Conservation (phyloP, 2,329 filamentous ascomycete genomes). For the Colletotrichum caudatum region DNA sequence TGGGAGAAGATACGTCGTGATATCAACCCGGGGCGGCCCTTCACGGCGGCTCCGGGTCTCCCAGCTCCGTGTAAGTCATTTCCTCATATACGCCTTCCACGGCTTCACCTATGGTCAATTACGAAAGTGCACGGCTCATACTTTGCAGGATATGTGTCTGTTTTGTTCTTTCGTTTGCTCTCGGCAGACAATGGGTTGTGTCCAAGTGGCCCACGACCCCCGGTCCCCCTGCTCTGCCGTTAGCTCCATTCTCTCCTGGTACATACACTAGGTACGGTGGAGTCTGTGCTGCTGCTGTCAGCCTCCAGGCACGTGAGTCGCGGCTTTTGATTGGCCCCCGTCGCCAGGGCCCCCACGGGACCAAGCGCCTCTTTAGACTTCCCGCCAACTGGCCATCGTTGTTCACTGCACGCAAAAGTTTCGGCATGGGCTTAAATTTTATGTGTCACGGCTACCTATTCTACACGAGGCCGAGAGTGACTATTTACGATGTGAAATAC, state of each 20-base stretch:
- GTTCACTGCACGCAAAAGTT: slow-evolving; percentile 31
- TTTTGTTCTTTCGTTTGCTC: slow-evolving; percentile 33
- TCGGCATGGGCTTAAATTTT: slow-evolving; percentile 14
- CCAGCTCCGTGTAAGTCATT: slow-evolving; percentile 40
- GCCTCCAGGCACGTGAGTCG: slow-evolving; percentile 39
- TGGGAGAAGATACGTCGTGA: slow-evolving; percentile 11
- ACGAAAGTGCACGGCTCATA: slow-evolving; percentile 17
- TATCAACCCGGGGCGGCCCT: slow-evolving; percentile 32
- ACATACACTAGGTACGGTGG: slow-evolving; percentile 16
- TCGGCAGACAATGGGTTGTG: slow-evolving; percentile 39
- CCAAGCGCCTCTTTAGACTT: slow-evolving; percentile 38
- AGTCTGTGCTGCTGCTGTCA: slow-evolving; percentile 40
- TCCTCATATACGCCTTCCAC: slow-evolving; percentile 4
- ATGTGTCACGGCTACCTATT: not conserved
- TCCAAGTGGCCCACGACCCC: slow-evolving; percentile 41
- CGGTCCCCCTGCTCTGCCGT: slow-evolving; percentile 41
- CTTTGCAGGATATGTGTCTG: slow-evolving; percentile 21
- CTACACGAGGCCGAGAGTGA: not conserved
- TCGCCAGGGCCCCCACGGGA: slow-evolving; percentile 29
- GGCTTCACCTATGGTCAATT: not conserved
- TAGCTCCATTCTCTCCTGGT: slow-evolving; percentile 40
- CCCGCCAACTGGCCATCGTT: slow-evolving; percentile 30
- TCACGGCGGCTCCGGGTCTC: slow-evolving; percentile 25
- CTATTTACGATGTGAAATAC: slow-evolving; percentile 75
- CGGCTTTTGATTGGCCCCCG: slow-evolving; percentile 30